Base-by-base conservation (phyloP, 2,329 filamentous ascomycete species). In the Pseudogymnoascus sp. region DNA sequence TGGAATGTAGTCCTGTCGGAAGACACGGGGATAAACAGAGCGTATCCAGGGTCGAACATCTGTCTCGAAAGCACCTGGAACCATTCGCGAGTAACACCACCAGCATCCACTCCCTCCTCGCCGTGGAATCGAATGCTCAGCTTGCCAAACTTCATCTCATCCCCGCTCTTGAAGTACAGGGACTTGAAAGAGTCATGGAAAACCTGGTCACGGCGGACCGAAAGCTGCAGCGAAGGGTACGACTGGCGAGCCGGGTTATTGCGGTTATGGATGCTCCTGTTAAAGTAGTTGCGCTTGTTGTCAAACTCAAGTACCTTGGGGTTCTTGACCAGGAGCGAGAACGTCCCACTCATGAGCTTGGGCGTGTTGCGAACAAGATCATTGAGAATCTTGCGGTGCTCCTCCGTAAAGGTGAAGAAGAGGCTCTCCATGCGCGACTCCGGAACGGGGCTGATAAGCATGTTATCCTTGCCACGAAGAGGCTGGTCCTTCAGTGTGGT, bases 261-360 rank as follows among this genome's bases (percentile, higher is more conserved):
- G 60, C 89, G 85, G 53, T 84, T 84, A 75, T 99, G 94, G 10
- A 99, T 87, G 71, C 91, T 92, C 65, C 94, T 89, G 73, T 87
- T 97, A 81, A 99, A 99, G 82, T 95, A 99, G 77, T 96, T 97
- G 71, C 94, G 92, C 80, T 99, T 99, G 79, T 99, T 99, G 78
- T 99, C 94, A 71, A 99, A 99, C 73, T 99, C 94, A 11, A 99
- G 81, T 3, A 99, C 95, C 81, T 97, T 99, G 25, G 94, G 95
- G 73, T 99, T 99, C 80, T 96, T 97, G 66, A 97, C 94, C 59
- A 99, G 79, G 14, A 99, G 82, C 10, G 93, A 92, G 77, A 99
- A 97, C 2, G 93, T 97, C 62, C 94, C 94, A 64, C 93, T 97
- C 95, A 99, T 99, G 67, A 99, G 85, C 75, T 96, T 96, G 31